Evolutionary conservation across 2,329 filamentous ascomycete genomes (phyloP), one percentile per base, ranked within the genome.

Genomic region (Cercospora sp.): DNA sequence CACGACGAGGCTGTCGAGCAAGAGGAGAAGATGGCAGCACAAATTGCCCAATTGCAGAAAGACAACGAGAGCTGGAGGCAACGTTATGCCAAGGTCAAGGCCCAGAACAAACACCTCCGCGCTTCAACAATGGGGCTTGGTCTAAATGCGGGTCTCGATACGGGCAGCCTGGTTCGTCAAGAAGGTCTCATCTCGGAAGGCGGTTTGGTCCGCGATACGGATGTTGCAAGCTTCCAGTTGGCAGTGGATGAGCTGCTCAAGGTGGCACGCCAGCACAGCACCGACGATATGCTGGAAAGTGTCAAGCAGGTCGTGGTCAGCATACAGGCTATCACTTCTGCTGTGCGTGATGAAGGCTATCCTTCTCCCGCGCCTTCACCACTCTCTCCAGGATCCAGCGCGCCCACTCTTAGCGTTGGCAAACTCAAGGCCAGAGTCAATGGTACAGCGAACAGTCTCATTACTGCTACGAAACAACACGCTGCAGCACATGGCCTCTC

Each of bases 211-310:
- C 94, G 92, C 80, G 95, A 97, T 79, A 87, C 97, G 12, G 91
- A 97, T 78, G 89, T 99, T 72, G 97, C 94, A 61, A 94, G 92
- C 76, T 98, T 97, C 82, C 95, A 99, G 79, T 90, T 98, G 68
- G 88, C 93, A 23, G 91, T 99, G 69, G 94, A 99, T 77, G 94
- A 98, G 75, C 85, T 98, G 45, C 84, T 99, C 40, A 90, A 90
- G 71, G 87, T 86, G 48, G 93, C 93, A 18, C 89, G 94, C 60
- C 85, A 85, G 36, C 88, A 91, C n/a, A 87, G 91, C 63, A 88
- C 93, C 0, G 87, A 90, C 57, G 87, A 87, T 72, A 89, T 95
- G 36, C 89, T 96, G 60, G 91, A 95, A 55, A 88, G 90, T 73
- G 94, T 97, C 89, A 97, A 97, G 79, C 83, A 87, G 65, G 93